Evolutionary conservation across 305 asterid species (phyloP).

Genomic region (Plantago lanceolata): DNA sequence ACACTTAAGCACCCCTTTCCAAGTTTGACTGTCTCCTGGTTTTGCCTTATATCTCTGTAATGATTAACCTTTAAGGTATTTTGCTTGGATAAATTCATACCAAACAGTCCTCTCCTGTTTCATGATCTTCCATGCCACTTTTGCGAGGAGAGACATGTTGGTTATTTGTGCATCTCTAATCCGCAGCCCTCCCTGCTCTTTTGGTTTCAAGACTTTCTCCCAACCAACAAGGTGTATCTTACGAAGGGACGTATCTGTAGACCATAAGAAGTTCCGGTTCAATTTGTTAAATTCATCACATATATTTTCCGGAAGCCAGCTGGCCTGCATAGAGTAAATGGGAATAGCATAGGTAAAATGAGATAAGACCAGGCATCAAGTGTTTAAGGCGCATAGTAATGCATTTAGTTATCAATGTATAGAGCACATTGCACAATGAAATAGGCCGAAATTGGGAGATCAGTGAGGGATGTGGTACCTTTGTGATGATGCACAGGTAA

Average conservation of each 20-base stretch:
- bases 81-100: neutral
- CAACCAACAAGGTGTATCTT: neutral
- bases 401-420: too few species aligned
- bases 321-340: neutral
- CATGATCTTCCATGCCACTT: neutral
- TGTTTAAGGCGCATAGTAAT: too few species aligned
- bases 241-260: neutral
- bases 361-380: too few species aligned
- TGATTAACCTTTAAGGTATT: neutral
- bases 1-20: too few species aligned
- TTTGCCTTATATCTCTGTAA: too few species aligned
- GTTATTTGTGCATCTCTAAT: neutral
- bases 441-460: too few species aligned
- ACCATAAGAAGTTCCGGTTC: neutral
- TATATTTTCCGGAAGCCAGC: neutral
- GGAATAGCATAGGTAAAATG: neutral
- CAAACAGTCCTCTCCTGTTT: neutral
- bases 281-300: neutral
- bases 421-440: too few species aligned
- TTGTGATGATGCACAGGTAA: too few species aligned
- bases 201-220: neutral
- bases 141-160: neutral
- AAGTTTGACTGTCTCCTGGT: too few species aligned
- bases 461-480: too few species aligned
- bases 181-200: neutral